phyloP scores from a whole-genome alignment of 495 filamentous ascomycete species.

The Thermothielavioides terrestris region DNA sequence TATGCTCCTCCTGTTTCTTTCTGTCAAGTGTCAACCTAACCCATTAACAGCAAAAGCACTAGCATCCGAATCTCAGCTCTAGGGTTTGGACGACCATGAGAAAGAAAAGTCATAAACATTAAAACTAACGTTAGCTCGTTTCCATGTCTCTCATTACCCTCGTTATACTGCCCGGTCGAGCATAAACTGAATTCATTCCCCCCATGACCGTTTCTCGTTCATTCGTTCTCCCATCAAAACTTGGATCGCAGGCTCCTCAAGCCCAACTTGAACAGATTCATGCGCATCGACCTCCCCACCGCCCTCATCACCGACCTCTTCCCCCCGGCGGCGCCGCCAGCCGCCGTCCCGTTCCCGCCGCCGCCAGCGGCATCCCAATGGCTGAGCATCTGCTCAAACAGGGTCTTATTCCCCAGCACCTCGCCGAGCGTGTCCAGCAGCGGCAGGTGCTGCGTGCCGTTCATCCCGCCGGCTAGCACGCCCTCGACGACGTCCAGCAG shows the following conservation, averaged over 20 bases:
- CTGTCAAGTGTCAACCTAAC: too few species aligned
- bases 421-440: not conserved
- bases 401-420: conserved; percentile 1
- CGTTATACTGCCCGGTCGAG: too few species aligned
- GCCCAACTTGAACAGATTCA: conserved; percentile 1
- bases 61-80: too few species aligned
- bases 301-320: not conserved
- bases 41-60: too few species aligned
- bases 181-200: too few species aligned
- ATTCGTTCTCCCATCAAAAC: conserved; percentile 5
- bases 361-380: not conserved
- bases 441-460: conserved; percentile 11
- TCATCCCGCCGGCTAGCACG: conserved; percentile 8
- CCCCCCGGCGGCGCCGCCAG: not conserved
- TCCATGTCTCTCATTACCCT: too few species aligned
- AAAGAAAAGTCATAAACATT: too few species aligned
- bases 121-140: too few species aligned
- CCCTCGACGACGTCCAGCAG: conserved; percentile 28
- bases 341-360: too few species aligned
- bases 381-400: conserved; percentile 2
- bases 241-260: not conserved
- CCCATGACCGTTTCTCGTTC: not conserved
- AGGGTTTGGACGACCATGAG: too few species aligned
- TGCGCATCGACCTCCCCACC: not conserved
- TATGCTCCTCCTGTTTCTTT: too few species aligned